Conservation (phyloP, 192 early-diverging fungal genomes). For the Podila clonocystis region DNA sequence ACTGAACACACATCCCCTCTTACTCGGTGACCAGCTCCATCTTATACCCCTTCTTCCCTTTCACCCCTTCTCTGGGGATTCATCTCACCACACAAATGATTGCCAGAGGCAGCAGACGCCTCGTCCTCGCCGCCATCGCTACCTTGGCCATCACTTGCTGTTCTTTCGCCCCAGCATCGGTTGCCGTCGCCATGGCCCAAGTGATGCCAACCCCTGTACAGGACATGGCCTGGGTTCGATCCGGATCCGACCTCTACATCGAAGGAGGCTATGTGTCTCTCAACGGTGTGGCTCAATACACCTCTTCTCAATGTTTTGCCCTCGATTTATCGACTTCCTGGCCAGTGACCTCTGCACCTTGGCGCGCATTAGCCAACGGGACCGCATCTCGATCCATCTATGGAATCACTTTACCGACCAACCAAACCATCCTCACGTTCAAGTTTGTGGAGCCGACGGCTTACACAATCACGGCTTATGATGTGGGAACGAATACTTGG, state of each 20-base stretch:
- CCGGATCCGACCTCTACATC: constrained; percentile 2
- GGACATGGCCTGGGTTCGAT: constrained; percentile 5
- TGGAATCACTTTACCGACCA: background rate
- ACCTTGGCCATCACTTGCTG: constrained; percentile 4
- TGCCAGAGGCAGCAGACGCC: background rate
- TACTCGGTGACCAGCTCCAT: too few relatives aligned
- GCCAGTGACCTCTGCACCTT: constrained; percentile 4
- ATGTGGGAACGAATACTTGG: background rate
- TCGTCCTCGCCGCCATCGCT: background rate
- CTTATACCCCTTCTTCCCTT: too few relatives aligned
- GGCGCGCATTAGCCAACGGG: constrained; percentile 5
- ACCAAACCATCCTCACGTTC: constrained; percentile 11
- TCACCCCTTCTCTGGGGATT: background rate
- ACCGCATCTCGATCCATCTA: background rate
- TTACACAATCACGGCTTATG: background rate
- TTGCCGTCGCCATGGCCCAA: constrained; percentile 1
- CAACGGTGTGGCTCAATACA: background rate
- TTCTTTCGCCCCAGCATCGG: constrained; percentile 2
- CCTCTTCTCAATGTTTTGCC: background rate
- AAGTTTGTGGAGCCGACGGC: background rate
- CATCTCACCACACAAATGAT: background rate
- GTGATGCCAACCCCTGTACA: constrained; percentile 9
- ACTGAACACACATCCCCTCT: too few relatives aligned
- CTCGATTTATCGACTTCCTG: constrained; percentile 11
- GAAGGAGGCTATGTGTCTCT: constrained; percentile 11